phyloP scores from a whole-genome alignment of 352 stramenopile genomes.

The Pelagophyceae sp. region DNA sequence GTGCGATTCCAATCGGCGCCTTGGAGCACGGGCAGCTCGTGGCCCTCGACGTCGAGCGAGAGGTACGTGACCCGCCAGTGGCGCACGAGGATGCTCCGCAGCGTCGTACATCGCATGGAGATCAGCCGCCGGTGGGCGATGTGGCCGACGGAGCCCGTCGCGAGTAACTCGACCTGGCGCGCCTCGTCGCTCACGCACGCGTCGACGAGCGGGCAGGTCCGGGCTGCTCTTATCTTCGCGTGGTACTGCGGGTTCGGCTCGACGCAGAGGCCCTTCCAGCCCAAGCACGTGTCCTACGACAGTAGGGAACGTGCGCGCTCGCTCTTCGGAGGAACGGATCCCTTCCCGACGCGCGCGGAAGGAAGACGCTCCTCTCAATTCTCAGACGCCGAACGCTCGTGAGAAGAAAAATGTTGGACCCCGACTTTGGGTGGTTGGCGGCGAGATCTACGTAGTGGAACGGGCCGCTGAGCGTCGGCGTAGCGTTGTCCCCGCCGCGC shows the following conservation, averaged over 20 bases:
- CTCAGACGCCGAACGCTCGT: too few relatives aligned
- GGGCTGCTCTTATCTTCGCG: background rate
- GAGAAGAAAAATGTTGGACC: background rate
- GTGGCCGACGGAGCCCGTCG: background rate
- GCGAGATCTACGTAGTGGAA: slow-evolving; percentile 1
- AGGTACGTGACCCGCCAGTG: background rate
- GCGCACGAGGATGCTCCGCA: background rate
- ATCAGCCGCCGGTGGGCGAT: background rate
- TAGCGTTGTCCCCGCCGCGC: background rate
- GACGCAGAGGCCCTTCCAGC: slow-evolving; percentile 8
- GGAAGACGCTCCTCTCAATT: too few relatives aligned
- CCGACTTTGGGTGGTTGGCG: background rate
- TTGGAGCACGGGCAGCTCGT: background rate
- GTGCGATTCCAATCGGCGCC: background rate
- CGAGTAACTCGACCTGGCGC: background rate
- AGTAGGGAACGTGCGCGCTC: too few relatives aligned
- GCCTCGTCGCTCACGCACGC: background rate
- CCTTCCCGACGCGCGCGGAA: too few relatives aligned
- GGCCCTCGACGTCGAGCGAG: slow-evolving; percentile 8
- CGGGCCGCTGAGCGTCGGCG: background rate
- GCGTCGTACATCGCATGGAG: background rate
- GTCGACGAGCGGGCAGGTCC: background rate
- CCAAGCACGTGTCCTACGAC: background rate
- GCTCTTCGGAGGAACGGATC: too few relatives aligned
- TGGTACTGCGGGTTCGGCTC: slow-evolving; percentile 1